These are phyloP conservation scores for Tetraselmis chui DNA, from an alignment of 139 green algal genomes.

Conservation along the genomic window DNA sequence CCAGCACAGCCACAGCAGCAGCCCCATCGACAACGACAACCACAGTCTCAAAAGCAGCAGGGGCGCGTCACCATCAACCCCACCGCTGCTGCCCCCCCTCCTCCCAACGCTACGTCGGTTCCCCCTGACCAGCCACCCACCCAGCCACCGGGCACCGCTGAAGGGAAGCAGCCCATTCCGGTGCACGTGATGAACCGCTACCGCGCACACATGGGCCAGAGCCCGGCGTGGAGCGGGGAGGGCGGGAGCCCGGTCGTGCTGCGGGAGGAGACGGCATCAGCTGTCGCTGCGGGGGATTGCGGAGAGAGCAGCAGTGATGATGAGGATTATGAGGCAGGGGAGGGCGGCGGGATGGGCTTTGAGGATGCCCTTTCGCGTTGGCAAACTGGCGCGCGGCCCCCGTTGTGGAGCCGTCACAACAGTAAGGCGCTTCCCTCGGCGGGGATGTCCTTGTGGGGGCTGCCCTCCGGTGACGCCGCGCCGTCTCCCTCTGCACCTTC, in stretches of 20 bases:
- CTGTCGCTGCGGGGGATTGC: background rate
- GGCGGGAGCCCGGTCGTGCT: background rate
- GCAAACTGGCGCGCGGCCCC: too few relatives aligned
- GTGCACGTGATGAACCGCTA: background rate
- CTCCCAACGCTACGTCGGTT: too few relatives aligned
- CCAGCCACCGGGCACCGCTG: too few relatives aligned
- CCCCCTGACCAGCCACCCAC: too few relatives aligned
- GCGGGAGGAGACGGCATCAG: background rate
- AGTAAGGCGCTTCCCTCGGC: too few relatives aligned
- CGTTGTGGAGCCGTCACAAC: background rate
- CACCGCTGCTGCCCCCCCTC: too few relatives aligned
- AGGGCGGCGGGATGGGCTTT: background rate
- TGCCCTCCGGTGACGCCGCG: too few relatives aligned
- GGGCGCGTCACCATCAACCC: too few relatives aligned
- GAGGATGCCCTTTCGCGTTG: background rate
- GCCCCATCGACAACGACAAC: background rate
- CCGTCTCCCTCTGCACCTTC: too few relatives aligned
- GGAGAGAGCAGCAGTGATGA: background rate
- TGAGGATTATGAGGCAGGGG: background rate
- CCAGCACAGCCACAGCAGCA: background rate
- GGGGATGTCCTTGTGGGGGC: too few relatives aligned
- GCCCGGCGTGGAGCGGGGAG: too few relatives aligned
- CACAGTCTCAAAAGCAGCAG: too few relatives aligned
- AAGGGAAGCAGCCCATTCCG: background rate
- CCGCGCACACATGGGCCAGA: background rate